Percentiles rank a stretch among this genome's conserved stretches.
phyloP scores from a whole-genome alignment of 1,284 basidiomycete species.

The Microbotryum saponariae region DNA sequence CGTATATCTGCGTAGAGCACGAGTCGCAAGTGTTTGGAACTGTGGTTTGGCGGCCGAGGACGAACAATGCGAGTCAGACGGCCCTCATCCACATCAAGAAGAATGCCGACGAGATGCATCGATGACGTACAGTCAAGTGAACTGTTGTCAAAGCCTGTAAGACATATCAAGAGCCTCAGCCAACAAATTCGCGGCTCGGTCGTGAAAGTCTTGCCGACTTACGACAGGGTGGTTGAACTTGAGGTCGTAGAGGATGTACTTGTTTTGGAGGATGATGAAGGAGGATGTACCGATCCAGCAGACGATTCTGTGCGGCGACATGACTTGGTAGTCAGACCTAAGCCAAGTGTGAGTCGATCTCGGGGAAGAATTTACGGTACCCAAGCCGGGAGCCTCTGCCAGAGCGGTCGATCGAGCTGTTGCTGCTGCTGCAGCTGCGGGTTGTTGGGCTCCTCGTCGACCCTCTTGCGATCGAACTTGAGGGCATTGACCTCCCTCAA shows the following conservation, averaged over 20 bases:
- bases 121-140: conserved; percentile 61
- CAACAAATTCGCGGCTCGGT: background rate
- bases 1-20: conserved; percentile 80
- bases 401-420: conserved; percentile 17
- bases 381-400: conserved; percentile 26
- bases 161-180: conserved; percentile 26
- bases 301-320: conserved; percentile 12
- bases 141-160: conserved; percentile 40
- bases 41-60: conserved; percentile 22
- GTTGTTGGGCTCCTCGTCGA: background rate
- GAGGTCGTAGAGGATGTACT: conserved; percentile 75
- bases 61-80: conserved; percentile 8
- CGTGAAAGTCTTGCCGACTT: background rate
- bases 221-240: conserved; percentile 56
- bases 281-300: conserved; percentile 82
- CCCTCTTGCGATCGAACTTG: conserved; percentile 5
- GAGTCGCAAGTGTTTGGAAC: conserved; percentile 73
- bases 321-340: background rate
- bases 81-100: too few species aligned
- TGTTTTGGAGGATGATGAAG: conserved; percentile 94
- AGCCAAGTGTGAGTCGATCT: background rate
- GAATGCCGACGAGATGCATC: background rate
- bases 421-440: background rate
- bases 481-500: background rate
- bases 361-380: conserved; percentile 16